These are phyloP conservation scores for Coleophoma cylindrospora DNA, from an alignment of 2,329 filamentous ascomycete genomes.

Conservation along the genomic window DNA sequence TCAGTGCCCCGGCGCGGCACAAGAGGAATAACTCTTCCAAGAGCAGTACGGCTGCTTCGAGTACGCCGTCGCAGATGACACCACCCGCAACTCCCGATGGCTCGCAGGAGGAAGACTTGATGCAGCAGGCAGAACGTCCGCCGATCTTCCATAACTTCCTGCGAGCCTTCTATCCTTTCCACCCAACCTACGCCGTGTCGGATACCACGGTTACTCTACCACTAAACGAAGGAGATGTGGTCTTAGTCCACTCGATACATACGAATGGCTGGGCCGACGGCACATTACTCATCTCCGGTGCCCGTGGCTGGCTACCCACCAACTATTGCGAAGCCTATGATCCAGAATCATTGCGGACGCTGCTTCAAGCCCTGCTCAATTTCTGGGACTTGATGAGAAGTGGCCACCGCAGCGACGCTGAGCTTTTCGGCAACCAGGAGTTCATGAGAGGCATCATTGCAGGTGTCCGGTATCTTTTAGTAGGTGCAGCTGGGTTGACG, in stretches of 20 bases:
- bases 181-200: conserved; percentile 70
- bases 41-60: conserved; percentile 21
- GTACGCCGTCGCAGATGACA: conserved; percentile 54
- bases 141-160: conserved; percentile 90
- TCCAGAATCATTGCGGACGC: conserved; percentile 75
- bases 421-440: conserved; percentile 84
- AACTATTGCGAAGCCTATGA: conserved; percentile 98
- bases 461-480: conserved; percentile 83
- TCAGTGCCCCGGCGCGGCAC: conserved; percentile 31
- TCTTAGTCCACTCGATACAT: conserved; percentile 93
- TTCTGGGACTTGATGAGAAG: conserved; percentile 89
- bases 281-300: conserved; percentile 78
- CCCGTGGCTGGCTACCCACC: conserved; percentile 91
- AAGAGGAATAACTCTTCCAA: conserved; percentile 36
- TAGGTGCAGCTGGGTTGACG: conserved; percentile 41
- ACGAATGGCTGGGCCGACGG: conserved; percentile 99
- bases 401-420: conserved; percentile 67
- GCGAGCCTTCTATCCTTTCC: conserved; percentile 89
- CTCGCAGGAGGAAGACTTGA: conserved; percentile 49
- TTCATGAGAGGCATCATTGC: conserved; percentile 93
- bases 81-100: conserved; percentile 71
- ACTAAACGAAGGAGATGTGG: conserved; percentile 84
- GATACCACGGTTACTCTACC: conserved; percentile 85
- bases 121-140: conserved; percentile 38
- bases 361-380: conserved; percentile 81